These are phyloP conservation scores for Hemisphaericaspora xylofermentans DNA, from an alignment of 1,139 yeast species.

Conservation along the genomic window DNA sequence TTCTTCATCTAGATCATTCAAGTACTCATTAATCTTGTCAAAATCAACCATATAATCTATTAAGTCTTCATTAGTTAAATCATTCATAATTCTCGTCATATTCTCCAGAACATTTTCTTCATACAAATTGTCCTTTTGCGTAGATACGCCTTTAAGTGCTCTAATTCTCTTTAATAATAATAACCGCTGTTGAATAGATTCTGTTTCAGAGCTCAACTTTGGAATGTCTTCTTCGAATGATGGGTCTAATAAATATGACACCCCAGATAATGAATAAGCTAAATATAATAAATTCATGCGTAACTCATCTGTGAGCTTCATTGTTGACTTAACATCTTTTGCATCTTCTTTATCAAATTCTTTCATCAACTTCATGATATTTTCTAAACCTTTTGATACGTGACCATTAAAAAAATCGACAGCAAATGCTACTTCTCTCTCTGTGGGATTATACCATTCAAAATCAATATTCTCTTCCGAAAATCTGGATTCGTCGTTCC, in stretches of 20 bases:
- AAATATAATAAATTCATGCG: slow-evolving; percentile 56
- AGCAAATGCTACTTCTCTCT: slow-evolving; percentile 60
- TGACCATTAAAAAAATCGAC: slow-evolving; percentile 56
- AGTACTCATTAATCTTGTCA: slow-evolving; percentile 14
- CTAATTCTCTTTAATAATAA: slow-evolving; percentile 35
- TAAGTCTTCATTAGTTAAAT: slow-evolving; percentile 27
- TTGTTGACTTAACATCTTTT: slow-evolving; percentile 20
- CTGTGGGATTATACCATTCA: slow-evolving; percentile 73
- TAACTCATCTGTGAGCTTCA: slow-evolving; percentile 46
- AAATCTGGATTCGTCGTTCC: slow-evolving; percentile 46
- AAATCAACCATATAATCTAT: slow-evolving; percentile 19
- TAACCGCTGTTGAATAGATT: slow-evolving; percentile 37
- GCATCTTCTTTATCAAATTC: slow-evolving; percentile 19
- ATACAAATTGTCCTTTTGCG: slow-evolving; percentile 24
- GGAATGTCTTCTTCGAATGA: slow-evolving; percentile 49
- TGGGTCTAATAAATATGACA: slow-evolving; percentile 77
- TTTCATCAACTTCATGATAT: slow-evolving; percentile 41
- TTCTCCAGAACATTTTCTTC: slow-evolving; percentile 33
- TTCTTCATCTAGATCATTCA: slow-evolving; percentile 5
- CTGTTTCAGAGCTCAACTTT: slow-evolving; percentile 32
- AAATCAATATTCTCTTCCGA: slow-evolving; percentile 48
- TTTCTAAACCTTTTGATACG: slow-evolving; percentile 42
- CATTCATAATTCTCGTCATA: slow-evolving; percentile 40
- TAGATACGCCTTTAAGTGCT: slow-evolving; percentile 19
- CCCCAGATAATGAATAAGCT: slow-evolving; percentile 68